These are phyloP conservation scores for Cladosporium sp. DNA, from an alignment of 2,329 filamentous ascomycete species.

Conservation along the genomic window DNA sequence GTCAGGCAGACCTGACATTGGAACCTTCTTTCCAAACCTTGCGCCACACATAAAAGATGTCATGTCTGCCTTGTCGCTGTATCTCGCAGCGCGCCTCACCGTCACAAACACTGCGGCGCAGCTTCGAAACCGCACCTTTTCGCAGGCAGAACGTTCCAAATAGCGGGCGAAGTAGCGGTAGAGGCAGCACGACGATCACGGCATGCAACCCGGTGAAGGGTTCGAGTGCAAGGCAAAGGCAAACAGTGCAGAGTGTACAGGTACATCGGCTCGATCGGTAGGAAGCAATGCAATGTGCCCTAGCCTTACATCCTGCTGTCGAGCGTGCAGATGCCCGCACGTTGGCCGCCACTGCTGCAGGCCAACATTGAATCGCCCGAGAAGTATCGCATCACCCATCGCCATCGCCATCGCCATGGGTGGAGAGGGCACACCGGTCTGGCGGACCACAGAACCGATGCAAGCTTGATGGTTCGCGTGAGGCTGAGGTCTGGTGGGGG, in stretches of 20 bases:
- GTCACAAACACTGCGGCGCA: constrained; percentile 7
- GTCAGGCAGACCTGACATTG: not conserved
- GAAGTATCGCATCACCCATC: not conserved
- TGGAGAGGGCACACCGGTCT: not conserved
- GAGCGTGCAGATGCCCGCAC: not conserved
- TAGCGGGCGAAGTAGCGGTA: constrained; percentile 1
- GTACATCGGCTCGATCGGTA: not conserved
- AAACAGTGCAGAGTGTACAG: not conserved
- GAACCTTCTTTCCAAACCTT: not conserved
- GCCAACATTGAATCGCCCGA: not conserved
- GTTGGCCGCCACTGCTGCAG: not conserved
- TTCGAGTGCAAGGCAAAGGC: not conserved
- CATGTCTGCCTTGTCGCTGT: not conserved
- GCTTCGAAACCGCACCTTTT: not conserved
- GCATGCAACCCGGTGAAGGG: constrained; percentile 1
- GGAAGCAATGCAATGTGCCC: not conserved
- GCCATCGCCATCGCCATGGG: not conserved
- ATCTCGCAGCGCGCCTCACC: constrained; percentile 8
- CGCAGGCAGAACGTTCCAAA: not conserved
- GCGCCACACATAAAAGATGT: not conserved
- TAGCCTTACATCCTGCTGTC: not conserved
- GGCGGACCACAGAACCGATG: not conserved
- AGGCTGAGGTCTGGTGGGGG: constrained; percentile 14
- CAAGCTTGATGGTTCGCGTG: not conserved
- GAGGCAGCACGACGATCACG: constrained; percentile 2